phyloP scores from a whole-genome alignment of 2,329 filamentous ascomycete genomes.

The Fusarium austroafricanum region DNA sequence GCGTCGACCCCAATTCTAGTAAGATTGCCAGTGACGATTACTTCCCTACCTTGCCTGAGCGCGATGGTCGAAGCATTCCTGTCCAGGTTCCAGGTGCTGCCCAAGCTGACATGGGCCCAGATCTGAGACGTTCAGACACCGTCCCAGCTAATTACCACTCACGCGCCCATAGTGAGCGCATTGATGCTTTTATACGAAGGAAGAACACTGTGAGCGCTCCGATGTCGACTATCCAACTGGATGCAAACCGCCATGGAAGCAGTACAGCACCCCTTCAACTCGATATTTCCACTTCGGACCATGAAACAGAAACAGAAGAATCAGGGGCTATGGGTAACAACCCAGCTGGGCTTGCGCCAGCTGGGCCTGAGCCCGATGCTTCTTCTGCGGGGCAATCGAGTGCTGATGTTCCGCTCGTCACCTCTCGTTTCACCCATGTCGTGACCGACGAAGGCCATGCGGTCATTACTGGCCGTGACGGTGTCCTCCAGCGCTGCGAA shows the following conservation, averaged over 20 bases:
- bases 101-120: constrained; percentile 47
- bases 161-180: constrained; percentile 35
- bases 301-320: constrained; percentile 50
- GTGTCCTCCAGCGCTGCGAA: constrained; percentile 81
- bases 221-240: constrained; percentile 59
- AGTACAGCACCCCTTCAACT: constrained; percentile 50
- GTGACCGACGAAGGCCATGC: constrained; percentile 82
- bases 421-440: constrained; percentile 81
- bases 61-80: constrained; percentile 48
- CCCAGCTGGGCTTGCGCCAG: not conserved
- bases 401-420: constrained; percentile 64
- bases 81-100: constrained; percentile 46
- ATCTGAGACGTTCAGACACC: constrained; percentile 45
- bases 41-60: constrained; percentile 50
- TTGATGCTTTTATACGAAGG: constrained; percentile 43
- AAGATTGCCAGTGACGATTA: constrained; percentile 57
- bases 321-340: constrained; percentile 30
- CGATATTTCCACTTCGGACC: constrained; percentile 49
- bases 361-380: constrained; percentile 19
- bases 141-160: constrained; percentile 40
- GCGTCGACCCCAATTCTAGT: constrained; percentile 67
- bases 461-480: constrained; percentile 82
- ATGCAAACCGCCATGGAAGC: constrained; percentile 55
- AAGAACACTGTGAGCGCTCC: constrained; percentile 54
- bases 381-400: constrained; percentile 41